Conservation (phyloP, 805 yeast species). For the Sugiyamaella americana region DNA sequence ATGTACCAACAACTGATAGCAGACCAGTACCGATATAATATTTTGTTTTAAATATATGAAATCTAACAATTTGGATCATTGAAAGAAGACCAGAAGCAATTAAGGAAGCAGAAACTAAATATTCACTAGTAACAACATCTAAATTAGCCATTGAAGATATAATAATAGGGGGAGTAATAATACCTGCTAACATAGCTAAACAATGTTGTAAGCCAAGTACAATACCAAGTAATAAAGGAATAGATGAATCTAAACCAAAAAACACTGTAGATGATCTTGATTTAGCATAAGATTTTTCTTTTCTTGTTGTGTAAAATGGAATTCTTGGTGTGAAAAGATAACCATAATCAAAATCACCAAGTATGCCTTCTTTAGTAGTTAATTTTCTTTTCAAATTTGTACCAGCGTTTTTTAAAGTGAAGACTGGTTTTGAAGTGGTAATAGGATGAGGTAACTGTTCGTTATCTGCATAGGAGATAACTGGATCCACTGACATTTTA, state of each 20-base stretch:
- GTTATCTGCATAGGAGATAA: not conserved
- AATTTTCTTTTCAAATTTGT: constrained; percentile 25
- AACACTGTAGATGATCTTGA: constrained; percentile 42
- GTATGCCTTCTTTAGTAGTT: constrained; percentile 70
- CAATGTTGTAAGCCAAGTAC: constrained; percentile 84
- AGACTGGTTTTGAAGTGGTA: not conserved
- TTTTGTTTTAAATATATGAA: constrained; percentile 66
- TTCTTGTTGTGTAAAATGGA: constrained; percentile 48
- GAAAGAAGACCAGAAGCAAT: constrained; percentile 70
- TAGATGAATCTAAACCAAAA: constrained; percentile 70
- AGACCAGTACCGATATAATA: constrained; percentile 84
- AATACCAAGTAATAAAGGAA: constrained; percentile 75
- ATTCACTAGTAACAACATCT: constrained; percentile 44
- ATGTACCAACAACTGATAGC: constrained; percentile 84
- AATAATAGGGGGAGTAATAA: constrained; percentile 76
- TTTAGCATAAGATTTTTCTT: not conserved
- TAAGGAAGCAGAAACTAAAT: constrained; percentile 63
- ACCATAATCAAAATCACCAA: constrained; percentile 84
- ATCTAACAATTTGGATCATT: constrained; percentile 69
- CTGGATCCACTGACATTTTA: no score
- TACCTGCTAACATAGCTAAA: constrained; percentile 87
- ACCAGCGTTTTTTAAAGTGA: not conserved
- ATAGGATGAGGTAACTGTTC: not conserved
- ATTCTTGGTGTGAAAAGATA: constrained; percentile 73
- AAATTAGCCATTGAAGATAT: constrained; percentile 62